phyloP scores from a whole-genome alignment of 495 filamentous ascomycete genomes.

The Penicillium flavigenum region DNA sequence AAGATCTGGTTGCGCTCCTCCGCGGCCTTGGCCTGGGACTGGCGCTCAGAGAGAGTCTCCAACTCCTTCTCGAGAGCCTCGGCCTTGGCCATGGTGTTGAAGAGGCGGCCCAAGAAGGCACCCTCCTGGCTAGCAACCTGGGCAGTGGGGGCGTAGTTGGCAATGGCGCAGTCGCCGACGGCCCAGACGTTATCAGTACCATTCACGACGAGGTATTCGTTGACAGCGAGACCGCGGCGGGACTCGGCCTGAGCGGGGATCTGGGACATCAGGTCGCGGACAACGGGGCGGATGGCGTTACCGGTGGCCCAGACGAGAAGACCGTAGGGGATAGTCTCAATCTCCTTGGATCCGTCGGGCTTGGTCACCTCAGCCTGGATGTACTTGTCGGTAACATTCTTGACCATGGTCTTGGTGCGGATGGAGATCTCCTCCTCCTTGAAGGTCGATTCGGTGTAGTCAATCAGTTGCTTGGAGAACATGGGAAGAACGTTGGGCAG shows the following conservation, averaged over 20 bases:
- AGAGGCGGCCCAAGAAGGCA: slow-evolving; percentile 88
- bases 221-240: slow-evolving; percentile 89
- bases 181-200: slow-evolving; percentile 96
- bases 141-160: slow-evolving; percentile 96
- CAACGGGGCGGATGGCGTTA: slow-evolving; percentile 84
- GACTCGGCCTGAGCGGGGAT: slow-evolving; percentile 95
- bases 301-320: slow-evolving; percentile 98
- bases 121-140: slow-evolving; percentile 97
- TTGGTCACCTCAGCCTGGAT: slow-evolving; percentile 87
- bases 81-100: slow-evolving; percentile 97
- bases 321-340: slow-evolving; percentile 85
- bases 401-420: slow-evolving; percentile 98
- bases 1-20: slow-evolving; percentile 56
- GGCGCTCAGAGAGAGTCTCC: slow-evolving; percentile 57
- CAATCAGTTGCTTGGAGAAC: slow-evolving; percentile 99
- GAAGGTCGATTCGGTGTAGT: slow-evolving; percentile 98
- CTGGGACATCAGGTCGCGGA: slow-evolving; percentile 86
- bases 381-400: slow-evolving; percentile 90
- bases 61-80: slow-evolving; percentile 75
- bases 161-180: slow-evolving; percentile 84
- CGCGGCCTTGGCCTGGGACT: slow-evolving; percentile 60
- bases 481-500: slow-evolving; percentile 97
- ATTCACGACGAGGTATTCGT: slow-evolving; percentile 98
- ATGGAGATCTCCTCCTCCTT: slow-evolving; percentile 97
- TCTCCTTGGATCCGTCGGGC: slow-evolving; percentile 81